Evolutionary conservation across 2,329 filamentous ascomycete genomes (phyloP).

Genomic region (Parastagonospora nodorum): DNA sequence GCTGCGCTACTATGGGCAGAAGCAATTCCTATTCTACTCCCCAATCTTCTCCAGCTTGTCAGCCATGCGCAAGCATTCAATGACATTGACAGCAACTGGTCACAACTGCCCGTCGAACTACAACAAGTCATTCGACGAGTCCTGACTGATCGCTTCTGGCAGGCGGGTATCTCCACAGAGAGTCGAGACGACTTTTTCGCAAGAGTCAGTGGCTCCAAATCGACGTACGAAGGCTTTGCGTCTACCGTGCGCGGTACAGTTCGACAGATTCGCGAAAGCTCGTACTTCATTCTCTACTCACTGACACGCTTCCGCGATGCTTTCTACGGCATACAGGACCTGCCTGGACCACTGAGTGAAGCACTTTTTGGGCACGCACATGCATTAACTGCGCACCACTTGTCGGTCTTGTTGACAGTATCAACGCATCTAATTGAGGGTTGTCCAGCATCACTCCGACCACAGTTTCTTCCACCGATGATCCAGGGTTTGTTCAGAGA

Average conservation of each 20-base stretch:
- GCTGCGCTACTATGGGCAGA: conserved; percentile 85
- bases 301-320: conserved; percentile 85
- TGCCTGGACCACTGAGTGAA: conserved; percentile 81
- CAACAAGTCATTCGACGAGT: conserved; percentile 78
- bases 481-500: conserved; percentile 81
- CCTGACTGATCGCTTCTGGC: conserved; percentile 95
- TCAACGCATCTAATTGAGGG: conserved; percentile 89
- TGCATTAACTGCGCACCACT: conserved; percentile 86
- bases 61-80: conserved; percentile 91
- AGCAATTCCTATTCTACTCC: conserved; percentile 80
- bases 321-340: conserved; percentile 87
- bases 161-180: conserved; percentile 93
- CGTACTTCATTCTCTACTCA: conserved; percentile 92
- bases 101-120: conserved; percentile 74
- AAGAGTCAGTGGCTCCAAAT: conserved; percentile 84
- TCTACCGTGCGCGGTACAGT: conserved; percentile 90
- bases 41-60: conserved; percentile 81
- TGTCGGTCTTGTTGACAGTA: conserved; percentile 90
- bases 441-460: conserved; percentile 78
- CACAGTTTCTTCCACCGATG: conserved; percentile 83
- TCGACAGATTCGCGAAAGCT: conserved; percentile 86
- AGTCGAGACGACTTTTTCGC: conserved; percentile 97
- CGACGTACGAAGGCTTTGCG: conserved; percentile 88
- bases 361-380: conserved; percentile 83
- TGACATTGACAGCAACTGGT: conserved; percentile 79